Evolutionary conservation across 768 basidiomycete genomes (phyloP).

Genomic region (Lactarius sanguifluus): DNA sequence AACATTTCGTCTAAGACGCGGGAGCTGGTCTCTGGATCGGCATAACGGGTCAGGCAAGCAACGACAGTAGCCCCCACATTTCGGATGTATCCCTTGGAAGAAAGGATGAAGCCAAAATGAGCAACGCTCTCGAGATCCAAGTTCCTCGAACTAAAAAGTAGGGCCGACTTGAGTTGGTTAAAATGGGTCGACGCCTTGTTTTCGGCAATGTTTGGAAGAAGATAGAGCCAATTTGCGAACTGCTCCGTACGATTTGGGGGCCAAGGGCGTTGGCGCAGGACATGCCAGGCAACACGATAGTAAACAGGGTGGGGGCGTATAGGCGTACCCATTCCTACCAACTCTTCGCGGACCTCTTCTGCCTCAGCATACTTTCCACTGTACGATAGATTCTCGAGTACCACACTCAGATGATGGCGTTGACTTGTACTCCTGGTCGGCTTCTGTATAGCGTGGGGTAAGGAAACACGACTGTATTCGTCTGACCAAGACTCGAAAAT

Average conservation of each 20-base stretch:
- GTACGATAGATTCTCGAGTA: conserved; percentile 36
- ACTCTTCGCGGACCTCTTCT: conserved; percentile 41
- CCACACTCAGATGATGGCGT: conserved; percentile 20
- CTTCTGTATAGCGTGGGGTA: not conserved
- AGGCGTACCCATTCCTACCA: conserved; percentile 39
- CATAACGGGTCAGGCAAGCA: conserved; percentile 46
- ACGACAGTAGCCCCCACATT: conserved; percentile 31
- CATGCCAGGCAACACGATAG: conserved; percentile 39
- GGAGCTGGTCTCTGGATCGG: conserved; percentile 37
- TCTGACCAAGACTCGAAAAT: conserved; percentile 41
- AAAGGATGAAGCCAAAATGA: conserved; percentile 45
- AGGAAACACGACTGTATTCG: conserved; percentile 34
- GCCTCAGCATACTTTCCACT: conserved; percentile 38
- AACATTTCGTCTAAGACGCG: conserved; percentile 42
- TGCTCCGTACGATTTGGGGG: conserved; percentile 29
- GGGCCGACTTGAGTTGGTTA: conserved; percentile 36
- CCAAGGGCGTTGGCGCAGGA: conserved; percentile 32
- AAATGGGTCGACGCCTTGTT: conserved; percentile 27
- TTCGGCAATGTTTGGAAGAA: conserved; percentile 36
- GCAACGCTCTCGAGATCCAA: conserved; percentile 41
- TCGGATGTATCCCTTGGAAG: conserved; percentile 46
- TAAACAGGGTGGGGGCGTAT: conserved; percentile 42
- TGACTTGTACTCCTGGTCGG: not conserved
- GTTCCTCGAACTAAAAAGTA: conserved; percentile 35
- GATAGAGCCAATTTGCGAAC: conserved; percentile 46